Evolutionary conservation across 805 yeast genomes (phyloP).

Genomic region (Schizosaccharomyces lindneri): DNA sequence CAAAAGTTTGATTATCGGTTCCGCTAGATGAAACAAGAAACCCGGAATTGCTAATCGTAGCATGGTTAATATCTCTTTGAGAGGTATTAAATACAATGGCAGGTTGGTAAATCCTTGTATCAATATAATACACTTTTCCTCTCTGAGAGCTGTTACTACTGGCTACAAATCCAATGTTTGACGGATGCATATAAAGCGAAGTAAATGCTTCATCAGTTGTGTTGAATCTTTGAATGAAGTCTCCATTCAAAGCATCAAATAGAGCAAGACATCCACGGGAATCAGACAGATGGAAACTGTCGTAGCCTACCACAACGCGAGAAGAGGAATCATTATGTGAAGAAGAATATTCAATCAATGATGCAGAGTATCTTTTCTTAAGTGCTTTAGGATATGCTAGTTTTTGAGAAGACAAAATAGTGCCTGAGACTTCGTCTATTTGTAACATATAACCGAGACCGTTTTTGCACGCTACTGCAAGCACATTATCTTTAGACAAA

Average conservation of each 20-base stretch:
- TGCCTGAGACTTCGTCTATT: neutral
- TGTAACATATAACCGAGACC: neutral
- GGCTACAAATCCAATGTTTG: neutral
- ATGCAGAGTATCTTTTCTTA: neutral
- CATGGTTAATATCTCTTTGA: neutral
- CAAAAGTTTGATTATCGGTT: conserved; percentile 1
- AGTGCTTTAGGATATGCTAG: neutral
- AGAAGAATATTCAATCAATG: neutral
- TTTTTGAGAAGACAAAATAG: neutral
- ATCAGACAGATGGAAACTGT: neutral
- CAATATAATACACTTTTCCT: neutral
- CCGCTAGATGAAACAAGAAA: conserved; percentile 1
- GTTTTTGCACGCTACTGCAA: neutral
- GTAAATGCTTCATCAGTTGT: neutral
- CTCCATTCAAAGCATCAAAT: neutral
- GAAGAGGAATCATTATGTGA: neutral
- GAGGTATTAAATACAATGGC: neutral
- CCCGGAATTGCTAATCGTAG: neutral
- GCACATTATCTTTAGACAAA: neutral
- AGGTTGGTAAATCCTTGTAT: neutral
- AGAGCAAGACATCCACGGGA: neutral
- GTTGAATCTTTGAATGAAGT: neutral
- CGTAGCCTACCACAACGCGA: neutral
- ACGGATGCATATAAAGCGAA: neutral
- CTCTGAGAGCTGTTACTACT: neutral